These are phyloP conservation scores for Malassezia obtusa DNA, from an alignment of 1,284 basidiomycete species.

Conservation along the genomic window DNA sequence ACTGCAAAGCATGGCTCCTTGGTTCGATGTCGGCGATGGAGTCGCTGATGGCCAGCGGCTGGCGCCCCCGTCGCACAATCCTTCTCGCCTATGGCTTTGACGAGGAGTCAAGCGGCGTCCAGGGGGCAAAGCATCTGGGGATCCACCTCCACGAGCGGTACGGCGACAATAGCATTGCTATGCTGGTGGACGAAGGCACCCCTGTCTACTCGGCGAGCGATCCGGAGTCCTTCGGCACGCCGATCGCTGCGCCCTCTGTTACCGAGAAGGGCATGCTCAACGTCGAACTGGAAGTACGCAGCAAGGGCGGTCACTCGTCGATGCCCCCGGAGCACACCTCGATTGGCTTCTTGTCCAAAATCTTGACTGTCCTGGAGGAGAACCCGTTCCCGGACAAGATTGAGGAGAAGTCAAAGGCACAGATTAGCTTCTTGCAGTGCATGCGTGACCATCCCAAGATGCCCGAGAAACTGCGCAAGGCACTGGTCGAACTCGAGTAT, in stretches of 20 bases:
- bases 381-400: slow-evolving; percentile 52
- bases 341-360: slow-evolving; percentile 58
- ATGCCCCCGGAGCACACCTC: slow-evolving; percentile 55
- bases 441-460: slow-evolving; percentile 54
- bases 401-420: slow-evolving; percentile 47
- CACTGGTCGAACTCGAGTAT: slow-evolving; percentile 51
- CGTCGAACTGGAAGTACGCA: slow-evolving; percentile 22
- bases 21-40: slow-evolving; percentile 52
- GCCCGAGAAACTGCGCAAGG: slow-evolving; percentile 49
- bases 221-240: slow-evolving; percentile 19
- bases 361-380: slow-evolving; percentile 56
- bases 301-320: slow-evolving; percentile 62
- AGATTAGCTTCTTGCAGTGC: slow-evolving; percentile 52
- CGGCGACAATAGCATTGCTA: slow-evolving; percentile 25
- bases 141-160: slow-evolving; percentile 23
- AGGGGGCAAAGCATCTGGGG: slow-evolving; percentile 37
- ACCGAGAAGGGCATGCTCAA: slow-evolving; percentile 60
- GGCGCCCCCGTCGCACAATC: slow-evolving; percentile 51
- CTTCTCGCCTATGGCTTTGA: slow-evolving; percentile 63
- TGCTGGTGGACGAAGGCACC: slow-evolving; percentile 41
- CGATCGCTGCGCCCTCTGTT: slow-evolving; percentile 52
- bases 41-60: slow-evolving; percentile 49
- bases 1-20: slow-evolving; percentile 51
- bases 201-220: slow-evolving; percentile 23
- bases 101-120: slow-evolving; percentile 53